Base-by-base conservation (phyloP, 371 early-diverging fungal species). In the Saksenaea oblongispora region DNA sequence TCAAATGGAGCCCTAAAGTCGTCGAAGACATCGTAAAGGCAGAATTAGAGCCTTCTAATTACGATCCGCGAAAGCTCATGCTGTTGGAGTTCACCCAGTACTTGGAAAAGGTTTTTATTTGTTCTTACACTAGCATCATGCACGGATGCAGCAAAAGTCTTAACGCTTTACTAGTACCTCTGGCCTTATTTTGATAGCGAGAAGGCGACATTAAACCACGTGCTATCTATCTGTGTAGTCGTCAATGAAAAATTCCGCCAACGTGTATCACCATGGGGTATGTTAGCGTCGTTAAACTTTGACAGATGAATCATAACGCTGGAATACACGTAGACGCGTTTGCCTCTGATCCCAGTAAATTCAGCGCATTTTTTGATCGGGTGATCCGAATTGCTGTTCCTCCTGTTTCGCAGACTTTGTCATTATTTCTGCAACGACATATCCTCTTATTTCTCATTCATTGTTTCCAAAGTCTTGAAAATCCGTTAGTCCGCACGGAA, bases 201-300 rank as follows among this genome's bases (percentile, higher is more conserved):
- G 24, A 69, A 70, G 9, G 74, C 88, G 2, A 63, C 85, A 3
- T 62, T 85, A 28, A 74, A 80, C 26, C 89, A 91, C 59, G 73
- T 89, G 10, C 58, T 95, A 8, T 89, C 93, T 4, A 89, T 95
- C n/a, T 87, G 93, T 13, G 66, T 94, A 41, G 81, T 95, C 74
- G 73, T 94, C n/a, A 93, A 92, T 71, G 95, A 95, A 69, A 96
- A 95, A 75, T 85, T 83, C 65, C 86, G 88, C 14, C 82, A 90
- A 58, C 77, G 84, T 14, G 83, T 89, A 37, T 61, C 84, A 13
- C 76, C 80, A 3, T 89, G 88, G 87, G 84, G 84, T 81, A 84
- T 62, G 63, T 31, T 9, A 54, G 44, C 24, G 17, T 28, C 18
- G 10, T 22, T n/a, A 27, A 39, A n/a, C n/a, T 64, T 55, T 65